phyloP scores from a whole-genome alignment of 2,329 filamentous ascomycete genomes.

The Ophiobolus disseminans region DNA sequence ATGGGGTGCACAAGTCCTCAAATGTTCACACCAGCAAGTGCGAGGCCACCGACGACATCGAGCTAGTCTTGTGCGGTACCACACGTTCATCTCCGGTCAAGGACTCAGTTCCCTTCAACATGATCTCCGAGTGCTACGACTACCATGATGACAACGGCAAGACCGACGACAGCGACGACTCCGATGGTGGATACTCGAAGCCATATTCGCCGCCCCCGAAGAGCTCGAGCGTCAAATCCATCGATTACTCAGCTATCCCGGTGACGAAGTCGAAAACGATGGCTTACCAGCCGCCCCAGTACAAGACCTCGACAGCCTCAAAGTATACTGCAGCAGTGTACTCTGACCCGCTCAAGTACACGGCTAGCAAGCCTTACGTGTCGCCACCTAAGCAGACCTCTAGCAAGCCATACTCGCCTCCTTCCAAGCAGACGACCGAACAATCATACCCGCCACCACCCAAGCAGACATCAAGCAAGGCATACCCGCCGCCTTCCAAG shows the following conservation, averaged over 20 bases:
- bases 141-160: background rate
- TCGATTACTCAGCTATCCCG: background rate
- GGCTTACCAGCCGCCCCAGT: background rate
- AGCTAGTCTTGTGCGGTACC: slow-evolving; percentile 33
- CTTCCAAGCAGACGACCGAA: background rate
- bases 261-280: background rate
- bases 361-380: background rate
- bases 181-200: background rate
- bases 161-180: background rate
- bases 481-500: background rate
- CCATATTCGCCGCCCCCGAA: background rate
- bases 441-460: slow-evolving; percentile 1
- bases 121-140: slow-evolving; percentile 21
- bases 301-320: background rate
- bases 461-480: background rate
- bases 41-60: slow-evolving; percentile 28
- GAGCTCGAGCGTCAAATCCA: background rate
- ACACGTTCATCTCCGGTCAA: slow-evolving; percentile 12
- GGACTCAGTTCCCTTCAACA: slow-evolving; percentile 12
- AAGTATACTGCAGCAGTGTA: background rate
- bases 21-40: slow-evolving; percentile 24
- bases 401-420: background rate
- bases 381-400: background rate
- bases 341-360: background rate
- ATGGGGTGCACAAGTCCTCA: slow-evolving; percentile 11